These are phyloP conservation scores for Citrus unshiu DNA, from an alignment of 345 rosid genomes.

Conservation along the genomic window DNA sequence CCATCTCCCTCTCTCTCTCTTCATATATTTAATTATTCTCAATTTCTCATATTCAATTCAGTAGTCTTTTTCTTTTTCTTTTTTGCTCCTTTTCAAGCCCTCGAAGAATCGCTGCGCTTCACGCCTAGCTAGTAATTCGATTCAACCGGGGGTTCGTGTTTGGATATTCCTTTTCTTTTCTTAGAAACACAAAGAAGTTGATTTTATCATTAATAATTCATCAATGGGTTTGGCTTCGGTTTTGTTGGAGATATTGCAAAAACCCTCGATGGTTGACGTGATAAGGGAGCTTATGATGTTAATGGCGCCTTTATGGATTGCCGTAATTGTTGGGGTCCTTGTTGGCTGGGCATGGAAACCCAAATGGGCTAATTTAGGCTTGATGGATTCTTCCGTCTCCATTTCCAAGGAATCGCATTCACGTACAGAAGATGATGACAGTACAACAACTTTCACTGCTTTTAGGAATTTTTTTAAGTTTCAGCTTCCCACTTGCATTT, in stretches of 20 bases:
- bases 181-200: background rate
- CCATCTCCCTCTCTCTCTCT: too few species aligned
- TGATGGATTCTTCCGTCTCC: slow-evolving; percentile 25
- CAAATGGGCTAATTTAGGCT: slow-evolving; percentile 68
- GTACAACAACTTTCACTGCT: background rate
- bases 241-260: slow-evolving; percentile 44
- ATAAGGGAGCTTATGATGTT: slow-evolving; percentile 47
- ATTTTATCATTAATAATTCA: too few species aligned
- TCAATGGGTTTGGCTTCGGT: slow-evolving; percentile 52
- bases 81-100: slow-evolving; percentile 18
- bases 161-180: background rate
- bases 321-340: slow-evolving; percentile 72
- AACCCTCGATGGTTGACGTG: slow-evolving; percentile 43
- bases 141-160: slow-evolving; percentile 40
- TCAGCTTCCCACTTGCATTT: slow-evolving; percentile 50
- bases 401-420: slow-evolving; percentile 12
- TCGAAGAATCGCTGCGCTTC: slow-evolving; percentile 40
- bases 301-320: slow-evolving; percentile 75
- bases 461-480: slow-evolving; percentile 36
- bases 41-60: background rate
- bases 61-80: background rate
- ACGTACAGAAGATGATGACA: too few species aligned
- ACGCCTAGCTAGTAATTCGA: slow-evolving; percentile 23
- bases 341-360: slow-evolving; percentile 99
- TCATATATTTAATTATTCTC: background rate